Conservation (phyloP, 108 stramenopile genomes). For the Cafeteria roenbergensis region DNA sequence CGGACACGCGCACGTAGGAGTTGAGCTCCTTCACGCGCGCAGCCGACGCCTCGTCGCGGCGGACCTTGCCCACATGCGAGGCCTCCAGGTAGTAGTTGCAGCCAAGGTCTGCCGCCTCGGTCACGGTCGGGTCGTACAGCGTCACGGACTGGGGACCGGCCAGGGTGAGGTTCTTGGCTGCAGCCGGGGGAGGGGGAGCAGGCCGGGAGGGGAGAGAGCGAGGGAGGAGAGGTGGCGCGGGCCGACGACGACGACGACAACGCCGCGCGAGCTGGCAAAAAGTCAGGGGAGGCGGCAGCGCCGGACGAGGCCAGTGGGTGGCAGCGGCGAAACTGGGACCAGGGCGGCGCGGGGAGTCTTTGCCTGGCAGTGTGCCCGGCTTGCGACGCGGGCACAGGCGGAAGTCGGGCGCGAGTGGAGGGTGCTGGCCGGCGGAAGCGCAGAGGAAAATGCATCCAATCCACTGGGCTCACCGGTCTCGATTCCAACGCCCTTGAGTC, state of each 20-base stretch:
- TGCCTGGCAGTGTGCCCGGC: too few relatives aligned
- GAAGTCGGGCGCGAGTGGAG: too few relatives aligned
- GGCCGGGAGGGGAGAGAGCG: neutral
- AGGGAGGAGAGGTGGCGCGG: neutral
- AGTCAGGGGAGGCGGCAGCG: too few relatives aligned
- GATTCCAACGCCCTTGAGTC: constrained; percentile 46
- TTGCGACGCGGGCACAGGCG: too few relatives aligned
- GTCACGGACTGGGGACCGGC: constrained; percentile 37
- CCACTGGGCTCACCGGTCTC: constrained; percentile 28
- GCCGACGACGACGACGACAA: too few relatives aligned
- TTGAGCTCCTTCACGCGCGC: constrained; percentile 37
- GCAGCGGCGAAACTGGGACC: too few relatives aligned
- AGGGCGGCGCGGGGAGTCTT: too few relatives aligned
- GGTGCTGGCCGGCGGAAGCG: too few relatives aligned
- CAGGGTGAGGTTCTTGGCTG: constrained; percentile 39
- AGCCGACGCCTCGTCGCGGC: constrained; percentile 13
- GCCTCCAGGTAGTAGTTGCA: constrained; percentile 41
- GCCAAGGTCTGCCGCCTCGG: constrained; percentile 33
- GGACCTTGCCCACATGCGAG: constrained; percentile 36
- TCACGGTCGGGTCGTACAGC: constrained; percentile 20
- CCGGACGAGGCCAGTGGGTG: too few relatives aligned
- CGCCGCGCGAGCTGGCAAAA: too few relatives aligned
- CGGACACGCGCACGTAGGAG: constrained; percentile 28
- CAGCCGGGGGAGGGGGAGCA: neutral
- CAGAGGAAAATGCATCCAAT: too few relatives aligned